Conservation (phyloP, 352 stramenopile species). For the Globisporangium cylindrosporum region DNA sequence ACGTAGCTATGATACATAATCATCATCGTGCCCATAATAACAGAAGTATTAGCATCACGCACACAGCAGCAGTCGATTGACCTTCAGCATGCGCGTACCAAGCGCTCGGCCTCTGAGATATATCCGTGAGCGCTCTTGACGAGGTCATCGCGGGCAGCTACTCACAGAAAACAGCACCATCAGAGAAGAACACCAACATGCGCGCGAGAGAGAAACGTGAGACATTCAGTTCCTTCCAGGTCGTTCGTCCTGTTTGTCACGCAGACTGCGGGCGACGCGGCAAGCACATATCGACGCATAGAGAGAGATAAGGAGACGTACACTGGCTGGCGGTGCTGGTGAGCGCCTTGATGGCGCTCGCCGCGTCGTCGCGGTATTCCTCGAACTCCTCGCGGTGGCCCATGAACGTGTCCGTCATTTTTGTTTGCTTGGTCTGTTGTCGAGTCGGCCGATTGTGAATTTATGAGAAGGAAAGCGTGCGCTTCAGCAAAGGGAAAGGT, state of each 20-base stretch:
- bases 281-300: neutral
- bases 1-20: conserved; percentile 39
- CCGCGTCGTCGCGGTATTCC: conserved; percentile 71
- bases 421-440: neutral
- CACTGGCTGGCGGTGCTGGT: conserved; percentile 30
- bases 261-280: neutral
- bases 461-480: no score
- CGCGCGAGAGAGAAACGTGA: neutral
- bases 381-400: conserved; percentile 82
- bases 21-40: neutral
- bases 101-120: conserved; percentile 72
- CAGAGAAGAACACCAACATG: neutral
- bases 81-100: conserved; percentile 26
- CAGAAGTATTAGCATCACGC: neutral
- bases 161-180: conserved; percentile 5
- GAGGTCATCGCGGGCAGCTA: conserved; percentile 44
- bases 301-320: neutral
- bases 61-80: neutral
- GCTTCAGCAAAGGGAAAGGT: no score
- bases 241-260: neutral
- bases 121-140: conserved; percentile 49
- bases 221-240: neutral
- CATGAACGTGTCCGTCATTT: conserved; percentile 76
- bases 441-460: neutral
- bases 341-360: conserved; percentile 57